Evolutionary conservation across 495 filamentous ascomycete species (phyloP), one percentile per base, ranked within the genome.

Genomic region (Pyrenopolyporus hunteri): DNA sequence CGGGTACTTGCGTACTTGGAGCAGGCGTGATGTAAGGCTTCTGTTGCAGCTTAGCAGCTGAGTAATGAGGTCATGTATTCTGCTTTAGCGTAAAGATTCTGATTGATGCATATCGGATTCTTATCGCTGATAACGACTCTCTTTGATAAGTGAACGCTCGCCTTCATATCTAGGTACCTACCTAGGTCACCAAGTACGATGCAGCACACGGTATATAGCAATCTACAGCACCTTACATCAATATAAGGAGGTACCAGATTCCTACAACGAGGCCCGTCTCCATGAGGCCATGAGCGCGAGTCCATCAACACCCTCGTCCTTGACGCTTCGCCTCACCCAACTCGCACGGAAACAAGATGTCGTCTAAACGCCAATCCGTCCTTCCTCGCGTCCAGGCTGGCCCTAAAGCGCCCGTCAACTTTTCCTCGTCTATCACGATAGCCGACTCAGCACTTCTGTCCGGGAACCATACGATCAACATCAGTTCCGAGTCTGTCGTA

Each of bases 361-460:
- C 76, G 0, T 77, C 70, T 39, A 83, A 83, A 70, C 80, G 82
- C 19, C 77, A 78, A 53, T 82, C 81, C 1, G 78, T 77, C 50
- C 59, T 78, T 35, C 78, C 82, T 1, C 68, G 80, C 16, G 72
- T 76, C 9, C 64, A 70, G 8, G 66, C 76, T 13, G 76, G 74
- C 26, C 77, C 82, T 6, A 86, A 85, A 68, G 86, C 92, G 0
- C 87, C 89, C 9, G 79, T 89, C 58, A 82, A 83, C 68, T 84
- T 91, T 67, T 84, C 91, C 55, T 80, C 88, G 2, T 82, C 80
- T 19, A 79, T 89, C 55, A 85, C 85, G 37, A 87, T 97, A 69
- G 82, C 91, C 67, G 89, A 93, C 61, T 84, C 85, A n/a, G 89
- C 87, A 5, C 66, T 85, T 6, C 78, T 96, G 54, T 84, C 84